A percentile compares a stretch with the other conserved stretches of the same genome.
Conservation (phyloP, 2,329 filamentous ascomycete genomes). For the Sclerotiophoma versabilis region DNA sequence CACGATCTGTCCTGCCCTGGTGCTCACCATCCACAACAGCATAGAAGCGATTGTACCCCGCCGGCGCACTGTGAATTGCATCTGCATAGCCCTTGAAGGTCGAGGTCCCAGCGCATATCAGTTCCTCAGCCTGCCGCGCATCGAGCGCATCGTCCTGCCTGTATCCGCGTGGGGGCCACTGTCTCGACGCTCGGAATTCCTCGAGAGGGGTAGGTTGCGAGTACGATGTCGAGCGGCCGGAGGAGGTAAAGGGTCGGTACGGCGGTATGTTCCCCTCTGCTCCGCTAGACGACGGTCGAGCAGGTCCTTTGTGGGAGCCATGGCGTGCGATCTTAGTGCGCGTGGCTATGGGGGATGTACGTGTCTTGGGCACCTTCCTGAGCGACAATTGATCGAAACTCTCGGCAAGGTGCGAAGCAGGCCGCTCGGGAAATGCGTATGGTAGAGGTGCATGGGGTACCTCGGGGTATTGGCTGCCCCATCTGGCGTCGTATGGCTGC, state of each 20-base stretch:
- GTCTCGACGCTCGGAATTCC: slow-evolving; percentile 45
- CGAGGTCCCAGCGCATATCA: slow-evolving; percentile 49
- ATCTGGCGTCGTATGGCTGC: slow-evolving; percentile 37
- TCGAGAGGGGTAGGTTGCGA: slow-evolving; percentile 48
- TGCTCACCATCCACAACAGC: slow-evolving; percentile 51
- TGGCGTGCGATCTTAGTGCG: slow-evolving; percentile 47
- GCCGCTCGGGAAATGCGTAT: slow-evolving; percentile 39
- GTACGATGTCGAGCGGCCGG: slow-evolving; percentile 45
- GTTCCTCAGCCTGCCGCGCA: slow-evolving; percentile 45
- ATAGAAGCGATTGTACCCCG: slow-evolving; percentile 50
- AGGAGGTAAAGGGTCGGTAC: slow-evolving; percentile 31
- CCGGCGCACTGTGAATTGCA: slow-evolving; percentile 45
- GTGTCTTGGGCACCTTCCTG: slow-evolving; percentile 35
- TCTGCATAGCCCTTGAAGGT: slow-evolving; percentile 52
- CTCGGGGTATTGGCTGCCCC: slow-evolving; percentile 24
- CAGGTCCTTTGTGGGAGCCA: slow-evolving; percentile 43
- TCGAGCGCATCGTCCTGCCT: slow-evolving; percentile 41
- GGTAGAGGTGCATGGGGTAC: slow-evolving; percentile 30
- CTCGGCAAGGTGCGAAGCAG: slow-evolving; percentile 31
- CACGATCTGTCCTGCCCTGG: slow-evolving; percentile 48
- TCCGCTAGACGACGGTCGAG: slow-evolving; percentile 44
- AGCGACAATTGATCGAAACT: slow-evolving; percentile 39
- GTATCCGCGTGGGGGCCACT: slow-evolving; percentile 52
- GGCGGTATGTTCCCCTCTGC: slow-evolving; percentile 38
- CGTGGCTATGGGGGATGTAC: slow-evolving; percentile 44